Evolutionary conservation across 73 alveolate genomes (phyloP), one percentile per base, ranked within the genome.

Genomic region (Urostyla sp.): DNA sequence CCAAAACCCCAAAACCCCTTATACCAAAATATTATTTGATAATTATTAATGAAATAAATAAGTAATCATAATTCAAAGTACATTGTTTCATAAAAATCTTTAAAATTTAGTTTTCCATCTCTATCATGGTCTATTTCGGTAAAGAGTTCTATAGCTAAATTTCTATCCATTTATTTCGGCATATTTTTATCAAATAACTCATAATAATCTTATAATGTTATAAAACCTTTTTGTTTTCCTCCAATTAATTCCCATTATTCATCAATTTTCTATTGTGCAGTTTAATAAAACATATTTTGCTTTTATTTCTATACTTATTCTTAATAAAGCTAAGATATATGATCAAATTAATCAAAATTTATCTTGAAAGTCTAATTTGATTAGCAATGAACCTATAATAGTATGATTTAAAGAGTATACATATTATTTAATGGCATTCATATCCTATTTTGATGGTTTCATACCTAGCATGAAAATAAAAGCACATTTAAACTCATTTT

Each of bases 41-140:
- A 40, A 10, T 40, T 15, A 32, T 49, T n/a, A n/a, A n/a, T n/a
- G n/a, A n/a, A n/a, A n/a, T n/a, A n/a, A n/a, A n/a, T n/a, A n/a
- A n/a, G n/a, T n/a, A n/a, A n/a, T 73, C 85, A 73, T 51, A 73
- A 52, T 60, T 73, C 72, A 73, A 73, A 73, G 23, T 44, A 2
- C 74, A 73, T 73, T 34, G 75, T 57, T 34, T 73, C 85, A 31
- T 48, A 46, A 34, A 73, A 73, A 37, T 73, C 85, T 31, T 73
- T 73, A 26, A 34, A 73, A 13, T 73, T 73, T 2, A 73, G 51
- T 35, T 73, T 73, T 1, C 85, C 85, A 52, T 73, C 85, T 51
- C 38, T 50, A 32, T 73, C 85, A 24, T 51, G 43, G 27, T 73
- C 85, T 0, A 73, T 7, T 61, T 73, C 85, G 35, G 8, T 1